A percentile compares a stretch with the other conserved stretches of the same genome.
Evolutionary conservation across 768 basidiomycete genomes (phyloP).

Genomic region (Boletellus ananiceps): DNA sequence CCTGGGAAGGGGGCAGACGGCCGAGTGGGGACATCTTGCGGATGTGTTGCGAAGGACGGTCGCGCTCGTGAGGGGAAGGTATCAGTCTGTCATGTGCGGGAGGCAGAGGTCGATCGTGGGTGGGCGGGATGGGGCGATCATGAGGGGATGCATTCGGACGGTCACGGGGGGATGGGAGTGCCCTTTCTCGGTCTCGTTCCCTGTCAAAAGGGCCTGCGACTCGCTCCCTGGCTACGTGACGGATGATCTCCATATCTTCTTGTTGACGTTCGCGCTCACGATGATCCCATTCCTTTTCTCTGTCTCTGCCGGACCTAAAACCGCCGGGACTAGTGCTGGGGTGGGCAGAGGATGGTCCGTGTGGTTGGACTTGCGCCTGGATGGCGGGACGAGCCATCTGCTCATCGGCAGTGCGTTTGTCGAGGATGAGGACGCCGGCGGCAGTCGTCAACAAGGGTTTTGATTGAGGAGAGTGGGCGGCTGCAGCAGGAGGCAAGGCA

Average conservation of each 20-base stretch:
- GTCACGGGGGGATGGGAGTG: conserved; percentile 24
- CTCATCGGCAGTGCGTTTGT: conserved; percentile 29
- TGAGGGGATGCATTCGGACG: conserved; percentile 23
- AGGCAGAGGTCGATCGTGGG: conserved; percentile 19
- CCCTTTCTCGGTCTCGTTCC: conserved; percentile 24
- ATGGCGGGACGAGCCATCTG: conserved; percentile 24
- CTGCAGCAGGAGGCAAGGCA: conserved; percentile 7
- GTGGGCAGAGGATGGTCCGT: conserved; percentile 15
- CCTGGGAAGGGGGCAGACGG: conserved; percentile 19
- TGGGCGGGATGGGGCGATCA: conserved; percentile 18
- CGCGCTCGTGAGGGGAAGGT: conserved; percentile 25
- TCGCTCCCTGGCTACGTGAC: conserved; percentile 25
- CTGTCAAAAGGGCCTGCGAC: conserved; percentile 20
- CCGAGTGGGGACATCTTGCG: conserved; percentile 24
- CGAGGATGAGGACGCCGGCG: conserved; percentile 26
- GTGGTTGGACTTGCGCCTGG: conserved; percentile 16
- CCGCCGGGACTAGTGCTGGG: conserved; percentile 20
- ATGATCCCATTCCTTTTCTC: conserved; percentile 25
- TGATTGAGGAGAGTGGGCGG: conserved; percentile 26
- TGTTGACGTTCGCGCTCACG: conserved; percentile 28
- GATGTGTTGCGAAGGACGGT: conserved; percentile 17
- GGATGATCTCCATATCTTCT: conserved; percentile 27
- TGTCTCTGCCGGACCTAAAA: conserved; percentile 24
- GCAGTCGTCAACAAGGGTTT: conserved; percentile 25
- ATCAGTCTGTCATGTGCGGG: conserved; percentile 21